A percentile compares a stretch with the other conserved stretches of the same genome.
These are phyloP conservation scores for Leccinum pellstonianum DNA, from an alignment of 768 basidiomycete species.

Conservation along the genomic window DNA sequence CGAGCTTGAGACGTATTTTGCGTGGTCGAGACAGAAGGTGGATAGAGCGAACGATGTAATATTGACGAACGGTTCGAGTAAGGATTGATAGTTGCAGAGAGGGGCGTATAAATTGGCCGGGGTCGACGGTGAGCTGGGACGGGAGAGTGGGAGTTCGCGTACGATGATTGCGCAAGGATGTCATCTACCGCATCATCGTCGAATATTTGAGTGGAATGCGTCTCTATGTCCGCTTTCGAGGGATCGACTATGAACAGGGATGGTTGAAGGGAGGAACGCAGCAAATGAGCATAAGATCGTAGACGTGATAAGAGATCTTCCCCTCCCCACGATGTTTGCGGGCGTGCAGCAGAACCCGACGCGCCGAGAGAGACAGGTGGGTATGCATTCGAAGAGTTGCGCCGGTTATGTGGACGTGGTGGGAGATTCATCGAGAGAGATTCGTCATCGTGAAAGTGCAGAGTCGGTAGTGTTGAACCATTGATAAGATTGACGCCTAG, in stretches of 20 bases:
- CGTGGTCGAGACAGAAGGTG: constrained; percentile 50
- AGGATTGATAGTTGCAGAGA: constrained; percentile 41
- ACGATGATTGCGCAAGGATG: constrained; percentile 78
- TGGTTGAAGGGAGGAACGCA: constrained; percentile 84
- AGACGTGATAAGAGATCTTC: constrained; percentile 81
- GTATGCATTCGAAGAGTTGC: constrained; percentile 50
- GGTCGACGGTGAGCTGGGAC: constrained; percentile 83
- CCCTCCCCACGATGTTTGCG: constrained; percentile 74
- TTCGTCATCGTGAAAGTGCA: constrained; percentile 98
- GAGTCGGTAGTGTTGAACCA: constrained; percentile 80
- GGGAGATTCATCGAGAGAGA: constrained; percentile 70
- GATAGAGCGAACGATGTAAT: constrained; percentile 70
- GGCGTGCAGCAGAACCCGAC: constrained; percentile 40
- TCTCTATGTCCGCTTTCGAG: constrained; percentile 86
- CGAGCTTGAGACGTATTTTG: constrained; percentile 69
- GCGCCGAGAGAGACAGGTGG: constrained; percentile 56
- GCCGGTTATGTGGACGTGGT: constrained; percentile 36
- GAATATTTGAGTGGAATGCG: constrained; percentile 83
- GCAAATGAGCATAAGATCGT: constrained; percentile 71
- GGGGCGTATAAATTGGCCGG: constrained; percentile 51
- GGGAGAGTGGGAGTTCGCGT: constrained; percentile 73
- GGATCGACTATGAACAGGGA: constrained; percentile 91
- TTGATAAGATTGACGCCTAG: constrained; percentile 87
- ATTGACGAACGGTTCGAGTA: constrained; percentile 72
- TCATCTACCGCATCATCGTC: constrained; percentile 86